Conservation (phyloP, 1,284 basidiomycete species). For the Marasmius oreades region DNA sequence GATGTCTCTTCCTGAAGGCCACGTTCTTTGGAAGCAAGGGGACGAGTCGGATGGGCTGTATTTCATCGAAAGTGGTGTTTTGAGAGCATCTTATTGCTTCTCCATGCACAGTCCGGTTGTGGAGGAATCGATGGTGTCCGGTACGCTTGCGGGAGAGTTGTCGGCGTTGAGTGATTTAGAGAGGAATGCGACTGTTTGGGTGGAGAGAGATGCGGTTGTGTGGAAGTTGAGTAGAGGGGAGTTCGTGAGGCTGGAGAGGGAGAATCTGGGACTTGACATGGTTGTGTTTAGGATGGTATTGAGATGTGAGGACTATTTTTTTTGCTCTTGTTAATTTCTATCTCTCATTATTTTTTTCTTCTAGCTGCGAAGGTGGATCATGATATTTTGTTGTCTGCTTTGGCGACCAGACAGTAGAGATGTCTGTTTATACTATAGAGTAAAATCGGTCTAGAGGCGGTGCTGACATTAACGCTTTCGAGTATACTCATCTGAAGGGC, state of each 20-base stretch:
- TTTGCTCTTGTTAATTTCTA: background rate
- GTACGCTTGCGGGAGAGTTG: constrained; percentile 87
- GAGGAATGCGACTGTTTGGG: constrained; percentile 84
- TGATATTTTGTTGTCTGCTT: constrained; percentile 67
- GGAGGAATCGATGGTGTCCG: constrained; percentile 90
- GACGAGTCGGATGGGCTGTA: constrained; percentile 82
- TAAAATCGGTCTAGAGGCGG: too few relatives aligned
- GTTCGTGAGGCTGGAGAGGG: constrained; percentile 58
- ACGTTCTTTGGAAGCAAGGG: constrained; percentile 74
- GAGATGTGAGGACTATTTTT: constrained; percentile 56
- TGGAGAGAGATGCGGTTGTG: constrained; percentile 72
- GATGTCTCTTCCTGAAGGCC: constrained; percentile 52
- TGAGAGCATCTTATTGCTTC: constrained; percentile 79
- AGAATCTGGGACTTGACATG: constrained; percentile 63
- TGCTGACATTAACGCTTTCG: too few relatives aligned
- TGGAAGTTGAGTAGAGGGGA: constrained; percentile 72
- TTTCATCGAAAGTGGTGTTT: constrained; percentile 80
- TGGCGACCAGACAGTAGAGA: constrained; percentile 33
- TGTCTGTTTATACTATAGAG: too few relatives aligned
- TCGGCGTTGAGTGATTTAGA: constrained; percentile 73
- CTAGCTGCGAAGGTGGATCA: constrained; percentile 77
- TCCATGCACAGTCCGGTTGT: constrained; percentile 62
- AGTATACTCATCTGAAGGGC: too few relatives aligned
- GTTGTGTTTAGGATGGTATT: constrained; percentile 72
- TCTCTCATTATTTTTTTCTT: background rate